Percentiles rank a stretch among this genome's conserved stretches.
Conservation (phyloP, 2,329 filamentous ascomycete genomes). For the Aureobasidium uvarum region DNA sequence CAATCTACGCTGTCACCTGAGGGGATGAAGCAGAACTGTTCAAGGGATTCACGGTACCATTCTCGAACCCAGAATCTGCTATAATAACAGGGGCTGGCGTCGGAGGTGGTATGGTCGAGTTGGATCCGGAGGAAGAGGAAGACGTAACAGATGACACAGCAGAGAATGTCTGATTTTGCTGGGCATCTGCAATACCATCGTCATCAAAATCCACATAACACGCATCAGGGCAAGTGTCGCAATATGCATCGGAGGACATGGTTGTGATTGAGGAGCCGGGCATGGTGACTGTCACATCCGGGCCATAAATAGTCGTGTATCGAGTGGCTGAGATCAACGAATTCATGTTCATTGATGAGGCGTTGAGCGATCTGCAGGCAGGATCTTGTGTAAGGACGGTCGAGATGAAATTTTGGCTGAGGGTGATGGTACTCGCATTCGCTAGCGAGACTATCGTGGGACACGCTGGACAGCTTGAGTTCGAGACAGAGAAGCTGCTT, state of each 20-base stretch:
- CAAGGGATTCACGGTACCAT: constrained; percentile 8
- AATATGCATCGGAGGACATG: not conserved
- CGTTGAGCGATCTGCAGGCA: not conserved
- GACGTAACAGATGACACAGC: too few species aligned
- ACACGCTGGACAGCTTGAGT: not conserved
- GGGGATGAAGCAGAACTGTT: not conserved
- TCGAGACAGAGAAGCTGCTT: not conserved
- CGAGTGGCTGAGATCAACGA: not conserved
- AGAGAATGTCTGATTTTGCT: not conserved
- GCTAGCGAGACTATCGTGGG: not conserved
- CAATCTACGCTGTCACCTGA: not conserved
- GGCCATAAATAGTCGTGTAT: constrained; percentile 12
- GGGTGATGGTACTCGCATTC: constrained; percentile 6
- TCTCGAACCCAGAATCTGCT: constrained; percentile 15
- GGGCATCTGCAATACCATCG: not conserved
- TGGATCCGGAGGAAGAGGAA: not conserved
- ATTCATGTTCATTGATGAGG: not conserved
- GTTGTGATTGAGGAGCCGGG: not conserved
- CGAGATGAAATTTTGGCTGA: constrained; percentile 6
- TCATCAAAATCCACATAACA: constrained; percentile 20
- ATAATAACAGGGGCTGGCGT: not conserved
- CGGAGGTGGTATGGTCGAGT: not conserved
- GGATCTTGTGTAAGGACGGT: constrained; percentile 7
- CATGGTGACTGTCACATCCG: constrained; percentile 13
- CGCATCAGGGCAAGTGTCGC: constrained; percentile 2